Evolutionary conservation across 2,329 filamentous ascomycete species (phyloP).

Genomic region (Chaetomiaceae sp.): DNA sequence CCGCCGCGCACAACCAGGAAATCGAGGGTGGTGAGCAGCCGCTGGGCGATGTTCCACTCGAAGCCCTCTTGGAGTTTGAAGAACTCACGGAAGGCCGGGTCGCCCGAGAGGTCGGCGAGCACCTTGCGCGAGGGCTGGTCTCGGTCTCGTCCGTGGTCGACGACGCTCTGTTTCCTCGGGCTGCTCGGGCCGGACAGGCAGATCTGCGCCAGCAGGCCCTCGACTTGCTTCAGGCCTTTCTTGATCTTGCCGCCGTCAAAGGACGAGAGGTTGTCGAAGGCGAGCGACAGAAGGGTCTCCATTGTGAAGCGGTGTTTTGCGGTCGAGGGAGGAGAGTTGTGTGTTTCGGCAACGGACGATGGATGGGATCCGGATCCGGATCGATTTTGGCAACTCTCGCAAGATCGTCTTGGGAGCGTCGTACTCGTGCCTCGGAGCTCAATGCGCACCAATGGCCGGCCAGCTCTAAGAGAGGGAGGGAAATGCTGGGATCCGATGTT

Average conservation of each 20-base stretch:
- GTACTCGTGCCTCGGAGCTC: too few relatives aligned
- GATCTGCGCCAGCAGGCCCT: conserved; percentile 89
- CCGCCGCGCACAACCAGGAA: conserved; percentile 76
- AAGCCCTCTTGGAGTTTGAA: conserved; percentile 96
- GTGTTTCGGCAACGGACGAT: not conserved
- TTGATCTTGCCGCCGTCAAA: conserved; percentile 85
- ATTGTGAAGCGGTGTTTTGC: conserved; percentile 45
- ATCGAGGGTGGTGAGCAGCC: conserved; percentile 80
- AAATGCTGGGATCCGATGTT: too few relatives aligned
- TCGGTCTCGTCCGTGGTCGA: not conserved
- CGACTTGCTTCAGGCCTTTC: conserved; percentile 90
- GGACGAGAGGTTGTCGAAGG: conserved; percentile 94
- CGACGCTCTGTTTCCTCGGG: conserved; percentile 31
- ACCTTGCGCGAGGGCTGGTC: conserved; percentile 48
- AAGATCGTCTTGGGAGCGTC: too few relatives aligned
- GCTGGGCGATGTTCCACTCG: conserved; percentile 92
- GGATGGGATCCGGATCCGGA: too few relatives aligned
- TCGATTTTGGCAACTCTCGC: too few relatives aligned
- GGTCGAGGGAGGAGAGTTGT: not conserved
- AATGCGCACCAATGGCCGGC: too few relatives aligned
- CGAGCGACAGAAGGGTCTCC: conserved; percentile 87
- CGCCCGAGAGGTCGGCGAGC: conserved; percentile 66
- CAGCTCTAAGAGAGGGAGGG: too few relatives aligned
- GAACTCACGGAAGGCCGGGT: conserved; percentile 91
- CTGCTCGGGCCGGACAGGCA: conserved; percentile 60